phyloP scores from a whole-genome alignment of 768 basidiomycete genomes.

The Pluteus cervinus region DNA sequence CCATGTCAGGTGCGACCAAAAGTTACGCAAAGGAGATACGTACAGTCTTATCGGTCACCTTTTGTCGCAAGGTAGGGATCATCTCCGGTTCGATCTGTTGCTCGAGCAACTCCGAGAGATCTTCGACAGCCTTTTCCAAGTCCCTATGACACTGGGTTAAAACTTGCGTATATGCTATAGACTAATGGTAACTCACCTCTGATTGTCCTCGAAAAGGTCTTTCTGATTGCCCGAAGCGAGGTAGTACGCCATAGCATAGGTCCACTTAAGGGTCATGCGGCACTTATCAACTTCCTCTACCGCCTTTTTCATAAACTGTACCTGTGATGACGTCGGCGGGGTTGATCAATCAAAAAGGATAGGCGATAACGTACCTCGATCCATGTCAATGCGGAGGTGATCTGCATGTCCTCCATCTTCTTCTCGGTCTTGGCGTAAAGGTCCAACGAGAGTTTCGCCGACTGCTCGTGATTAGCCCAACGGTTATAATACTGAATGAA shows the following conservation, averaged over 20 bases:
- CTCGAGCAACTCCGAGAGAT: slow-evolving; percentile 89
- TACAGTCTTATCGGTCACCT: slow-evolving; percentile 95
- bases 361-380: too few species aligned
- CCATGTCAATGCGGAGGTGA: slow-evolving; percentile 88
- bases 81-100: slow-evolving; percentile 82
- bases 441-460: slow-evolving; percentile 92
- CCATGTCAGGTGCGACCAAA: not conserved
- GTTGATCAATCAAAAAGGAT: too few species aligned
- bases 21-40: slow-evolving; percentile 14
- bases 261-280: slow-evolving; percentile 97
- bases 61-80: slow-evolving; percentile 78
- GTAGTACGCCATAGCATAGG: slow-evolving; percentile 99
- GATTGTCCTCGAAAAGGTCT: slow-evolving; percentile 96
- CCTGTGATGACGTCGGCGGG: too few species aligned
- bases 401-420: slow-evolving; percentile 99
- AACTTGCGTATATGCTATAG: not conserved
- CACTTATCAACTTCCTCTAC: slow-evolving; percentile 89
- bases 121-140: slow-evolving; percentile 91
- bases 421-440: slow-evolving; percentile 95
- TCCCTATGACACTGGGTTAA: slow-evolving; percentile 43
- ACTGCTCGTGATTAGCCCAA: slow-evolving; percentile 99
- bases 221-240: slow-evolving; percentile 87
- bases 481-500: slow-evolving; percentile 90
- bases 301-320: slow-evolving; percentile 98
- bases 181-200: slow-evolving; percentile 47